Evolutionary conservation across 495 filamentous ascomycete genomes (phyloP).

Genomic region (Amphirosellinia nigrospora): DNA sequence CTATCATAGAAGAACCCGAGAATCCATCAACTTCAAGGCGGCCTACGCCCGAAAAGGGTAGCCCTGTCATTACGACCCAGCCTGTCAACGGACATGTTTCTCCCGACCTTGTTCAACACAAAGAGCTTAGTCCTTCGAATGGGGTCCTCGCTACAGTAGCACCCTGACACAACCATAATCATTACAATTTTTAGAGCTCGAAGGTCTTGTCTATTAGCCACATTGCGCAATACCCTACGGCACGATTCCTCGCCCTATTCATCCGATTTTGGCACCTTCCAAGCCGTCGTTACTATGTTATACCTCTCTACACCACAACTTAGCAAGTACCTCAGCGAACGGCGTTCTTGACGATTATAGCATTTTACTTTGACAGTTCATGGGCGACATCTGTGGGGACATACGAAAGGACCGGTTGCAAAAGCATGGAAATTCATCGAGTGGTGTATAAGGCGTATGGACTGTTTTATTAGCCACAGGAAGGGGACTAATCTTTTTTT

Average conservation of each 20-base stretch:
- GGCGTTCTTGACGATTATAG: slow-evolving; percentile 13
- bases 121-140: slow-evolving; percentile 22
- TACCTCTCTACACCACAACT: slow-evolving; percentile 3
- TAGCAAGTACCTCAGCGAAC: neutral
- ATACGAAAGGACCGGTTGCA: slow-evolving; percentile 14
- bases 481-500: neutral
- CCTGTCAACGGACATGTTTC: slow-evolving; percentile 23
- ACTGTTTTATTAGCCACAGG: neutral
- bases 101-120: neutral
- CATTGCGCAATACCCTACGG: neutral
- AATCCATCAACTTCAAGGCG: slow-evolving; percentile 41
- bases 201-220: neutral
- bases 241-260: neutral
- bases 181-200: neutral
- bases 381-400: neutral
- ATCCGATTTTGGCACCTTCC: neutral
- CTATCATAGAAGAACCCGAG: slow-evolving; percentile 61
- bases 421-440: slow-evolving; percentile 10
- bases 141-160: slow-evolving; percentile 17
- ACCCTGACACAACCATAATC: neutral
- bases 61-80: slow-evolving; percentile 2
- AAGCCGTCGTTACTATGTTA: slow-evolving; percentile 4
- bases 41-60: slow-evolving; percentile 38
- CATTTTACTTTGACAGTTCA: slow-evolving; percentile 1
- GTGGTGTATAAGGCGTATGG: slow-evolving; percentile 15